These are phyloP conservation scores for Termitomyces sp. DNA, from an alignment of 768 basidiomycete genomes.

Conservation along the genomic window DNA sequence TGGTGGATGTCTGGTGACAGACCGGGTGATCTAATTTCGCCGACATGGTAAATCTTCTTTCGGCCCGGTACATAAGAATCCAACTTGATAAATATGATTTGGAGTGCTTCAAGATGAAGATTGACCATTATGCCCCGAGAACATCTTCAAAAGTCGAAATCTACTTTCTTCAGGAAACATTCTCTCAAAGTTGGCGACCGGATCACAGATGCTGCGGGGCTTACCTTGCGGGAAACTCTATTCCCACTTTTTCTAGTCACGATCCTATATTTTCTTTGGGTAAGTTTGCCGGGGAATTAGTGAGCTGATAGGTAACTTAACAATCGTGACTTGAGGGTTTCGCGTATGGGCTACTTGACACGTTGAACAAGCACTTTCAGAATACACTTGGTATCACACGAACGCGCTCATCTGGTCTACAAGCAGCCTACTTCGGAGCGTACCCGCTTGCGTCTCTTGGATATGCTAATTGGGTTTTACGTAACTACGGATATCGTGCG, in stretches of 20 bases:
- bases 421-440: constrained; percentile 31
- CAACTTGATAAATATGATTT: constrained; percentile 1
- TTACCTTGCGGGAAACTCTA: constrained; percentile 26
- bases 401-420: constrained; percentile 28
- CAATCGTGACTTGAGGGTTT: constrained; percentile 21
- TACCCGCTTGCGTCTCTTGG: constrained; percentile 29
- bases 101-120: not conserved
- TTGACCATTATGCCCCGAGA: constrained; percentile 6
- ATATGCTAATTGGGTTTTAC: constrained; percentile 29
- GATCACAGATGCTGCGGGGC: constrained; percentile 24
- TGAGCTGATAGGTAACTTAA: not conserved
- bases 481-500: constrained; percentile 27
- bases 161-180: constrained; percentile 20
- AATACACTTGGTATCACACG: constrained; percentile 26
- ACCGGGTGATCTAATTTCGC: constrained; percentile 12
- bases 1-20: constrained; percentile 12
- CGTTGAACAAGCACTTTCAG: constrained; percentile 31
- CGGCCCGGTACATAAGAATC: constrained; percentile 9
- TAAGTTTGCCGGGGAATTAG: constrained; percentile 3
- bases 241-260: constrained; percentile 30
- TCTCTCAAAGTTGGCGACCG: constrained; percentile 27
- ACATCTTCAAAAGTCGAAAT: constrained; percentile 2
- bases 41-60: not conserved
- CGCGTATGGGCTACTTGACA: constrained; percentile 29
- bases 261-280: constrained; percentile 32